These are phyloP conservation scores for Bonia amplexicaulis DNA, from an alignment of 176 grass and related monocot genomes.

Conservation along the genomic window DNA sequence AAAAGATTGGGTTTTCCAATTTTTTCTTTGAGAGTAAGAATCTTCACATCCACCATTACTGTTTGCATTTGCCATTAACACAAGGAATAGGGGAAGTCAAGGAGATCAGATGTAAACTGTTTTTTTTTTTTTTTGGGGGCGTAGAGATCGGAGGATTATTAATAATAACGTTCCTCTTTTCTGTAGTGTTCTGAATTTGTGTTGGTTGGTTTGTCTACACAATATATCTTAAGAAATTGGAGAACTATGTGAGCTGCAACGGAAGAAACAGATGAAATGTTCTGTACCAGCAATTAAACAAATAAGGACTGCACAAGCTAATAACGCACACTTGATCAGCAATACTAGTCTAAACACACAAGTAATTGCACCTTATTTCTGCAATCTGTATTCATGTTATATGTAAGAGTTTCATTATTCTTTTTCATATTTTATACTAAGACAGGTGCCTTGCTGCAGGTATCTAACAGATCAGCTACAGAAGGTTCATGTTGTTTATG, in stretches of 20 bases:
- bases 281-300: not conserved
- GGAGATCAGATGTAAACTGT: not conserved
- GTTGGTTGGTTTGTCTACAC: not conserved
- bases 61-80: not conserved
- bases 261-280: not conserved
- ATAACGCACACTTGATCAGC: not conserved
- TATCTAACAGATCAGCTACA: constrained; percentile 96
- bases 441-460: constrained; percentile 39
- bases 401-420: not conserved
- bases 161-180: not conserved
- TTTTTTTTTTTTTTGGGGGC: no score
- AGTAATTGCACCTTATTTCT: constrained; percentile 10
- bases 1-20: not conserved
- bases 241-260: not conserved
- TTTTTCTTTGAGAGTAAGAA: not conserved
- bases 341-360: not conserved
- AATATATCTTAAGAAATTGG: not conserved
- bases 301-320: not conserved
- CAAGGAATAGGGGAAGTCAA: not conserved
- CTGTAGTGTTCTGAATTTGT: not conserved
- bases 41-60: not conserved
- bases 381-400: not conserved
- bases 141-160: not conserved
- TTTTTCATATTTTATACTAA: constrained; percentile 33
- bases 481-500: constrained; percentile 84